phyloP scores from a whole-genome alignment of 805 yeast genomes.

The Maudiozyma serrabonitensis region DNA sequence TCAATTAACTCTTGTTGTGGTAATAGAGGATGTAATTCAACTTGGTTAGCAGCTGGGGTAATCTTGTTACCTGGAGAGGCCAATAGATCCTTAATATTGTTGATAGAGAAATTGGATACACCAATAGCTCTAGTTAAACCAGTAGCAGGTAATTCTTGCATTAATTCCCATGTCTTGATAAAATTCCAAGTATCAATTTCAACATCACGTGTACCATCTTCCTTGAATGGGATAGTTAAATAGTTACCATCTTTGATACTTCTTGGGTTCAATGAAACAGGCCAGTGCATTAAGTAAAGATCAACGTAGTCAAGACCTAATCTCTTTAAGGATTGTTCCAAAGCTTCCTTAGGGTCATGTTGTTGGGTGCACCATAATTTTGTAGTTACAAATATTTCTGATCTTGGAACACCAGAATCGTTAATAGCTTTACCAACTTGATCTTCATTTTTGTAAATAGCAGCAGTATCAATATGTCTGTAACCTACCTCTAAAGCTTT shows the following conservation, averaged over 20 bases:
- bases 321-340: constrained; percentile 49
- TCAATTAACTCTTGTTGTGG: constrained; percentile 53
- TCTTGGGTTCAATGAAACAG: constrained; percentile 43
- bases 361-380: constrained; percentile 54
- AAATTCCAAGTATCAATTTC: constrained; percentile 33
- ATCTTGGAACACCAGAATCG: constrained; percentile 54
- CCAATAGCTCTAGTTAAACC: constrained; percentile 60
- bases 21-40: constrained; percentile 66
- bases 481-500: constrained; percentile 57
- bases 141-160: constrained; percentile 49
- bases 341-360: constrained; percentile 39
- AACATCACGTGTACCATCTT: constrained; percentile 33
- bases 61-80: constrained; percentile 38
- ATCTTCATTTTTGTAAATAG: constrained; percentile 55
- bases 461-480: constrained; percentile 73
- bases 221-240: constrained; percentile 28
- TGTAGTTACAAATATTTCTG: constrained; percentile 60
- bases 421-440: constrained; percentile 49
- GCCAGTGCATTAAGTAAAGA: constrained; percentile 77
- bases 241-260: constrained; percentile 30
- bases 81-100: constrained; percentile 42
- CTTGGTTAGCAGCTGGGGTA: constrained; percentile 64
- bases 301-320: constrained; percentile 71
- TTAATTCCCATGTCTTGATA: constrained; percentile 49
- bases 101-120: constrained; percentile 60